Percentiles rank a stretch among this genome's conserved stretches.
phyloP scores from a whole-genome alignment of 192 early-diverging fungal genomes.

The Coemansia sp. region DNA sequence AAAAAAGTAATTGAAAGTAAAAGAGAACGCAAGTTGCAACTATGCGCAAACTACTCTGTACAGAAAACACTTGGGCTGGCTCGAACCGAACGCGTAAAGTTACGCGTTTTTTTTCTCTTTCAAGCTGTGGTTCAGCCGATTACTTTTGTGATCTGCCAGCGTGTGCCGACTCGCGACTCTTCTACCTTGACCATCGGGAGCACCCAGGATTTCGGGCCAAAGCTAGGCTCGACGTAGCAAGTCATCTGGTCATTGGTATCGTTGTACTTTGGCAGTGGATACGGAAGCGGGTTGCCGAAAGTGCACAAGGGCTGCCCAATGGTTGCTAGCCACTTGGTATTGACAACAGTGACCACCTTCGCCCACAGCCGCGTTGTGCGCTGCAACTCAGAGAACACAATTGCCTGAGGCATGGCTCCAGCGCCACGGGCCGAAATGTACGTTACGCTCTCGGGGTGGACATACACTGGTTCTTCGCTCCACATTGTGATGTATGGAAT shows the following conservation, averaged over 20 bases:
- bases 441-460: constrained; percentile 68
- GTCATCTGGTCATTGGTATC: constrained; percentile 57
- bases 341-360: constrained; percentile 74
- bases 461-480: constrained; percentile 70
- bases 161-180: constrained; percentile 60
- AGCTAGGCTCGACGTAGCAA: constrained; percentile 64
- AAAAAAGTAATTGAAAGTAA: background rate
- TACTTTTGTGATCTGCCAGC: constrained; percentile 60
- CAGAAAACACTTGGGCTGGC: background rate
- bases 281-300: constrained; percentile 70
- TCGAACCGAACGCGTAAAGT: background rate
- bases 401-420: constrained; percentile 62
- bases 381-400: constrained; percentile 72
- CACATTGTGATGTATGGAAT: constrained; percentile 69
- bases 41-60: background rate
- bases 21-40: background rate
- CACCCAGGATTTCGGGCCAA: constrained; percentile 71
- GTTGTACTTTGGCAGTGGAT: constrained; percentile 73
- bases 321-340: constrained; percentile 78
- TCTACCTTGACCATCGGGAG: constrained; percentile 65
- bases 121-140: constrained; percentile 28
- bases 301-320: constrained; percentile 72
- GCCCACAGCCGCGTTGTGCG: constrained; percentile 62
- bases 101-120: background rate
- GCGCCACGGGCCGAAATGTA: constrained; percentile 46